phyloP scores from a whole-genome alignment of 441 rosid genomes.

The Syzygium syzygioides region DNA sequence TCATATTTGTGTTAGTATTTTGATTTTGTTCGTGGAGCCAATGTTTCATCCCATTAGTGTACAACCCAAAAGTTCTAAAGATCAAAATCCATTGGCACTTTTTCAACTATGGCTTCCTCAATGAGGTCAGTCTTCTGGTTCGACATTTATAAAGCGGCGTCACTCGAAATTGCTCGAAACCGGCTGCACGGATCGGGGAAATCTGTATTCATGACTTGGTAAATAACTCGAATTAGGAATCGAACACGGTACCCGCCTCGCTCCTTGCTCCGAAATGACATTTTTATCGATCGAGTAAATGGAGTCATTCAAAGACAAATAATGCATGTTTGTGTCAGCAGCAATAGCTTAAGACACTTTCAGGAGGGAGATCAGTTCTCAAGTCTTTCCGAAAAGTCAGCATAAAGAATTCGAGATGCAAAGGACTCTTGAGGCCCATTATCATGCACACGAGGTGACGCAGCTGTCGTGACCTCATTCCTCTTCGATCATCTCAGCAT shows the following conservation, averaged over 20 bases:
- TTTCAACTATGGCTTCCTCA: neutral
- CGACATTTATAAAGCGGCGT: neutral
- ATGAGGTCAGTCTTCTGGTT: neutral
- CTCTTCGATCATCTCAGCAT: neutral
- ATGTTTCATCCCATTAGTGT: neutral
- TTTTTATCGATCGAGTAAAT: neutral
- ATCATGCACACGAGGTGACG: neutral
- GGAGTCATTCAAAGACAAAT: neutral
- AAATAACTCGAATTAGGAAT: neutral
- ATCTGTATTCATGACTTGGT: neutral
- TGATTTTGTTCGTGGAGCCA: neutral
- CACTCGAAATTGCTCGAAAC: neutral
- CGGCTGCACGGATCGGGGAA: neutral
- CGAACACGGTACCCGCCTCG: neutral
- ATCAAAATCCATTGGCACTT: neutral
- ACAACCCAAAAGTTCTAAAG: neutral
- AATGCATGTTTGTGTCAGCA: neutral
- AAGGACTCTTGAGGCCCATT: neutral
- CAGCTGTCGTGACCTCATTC: neutral
- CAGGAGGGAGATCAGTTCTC: neutral
- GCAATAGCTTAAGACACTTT: neutral
- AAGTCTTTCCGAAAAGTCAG: neutral
- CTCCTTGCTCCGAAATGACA: neutral
- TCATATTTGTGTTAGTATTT: neutral
- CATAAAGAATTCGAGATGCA: neutral